Evolutionary conservation across 768 basidiomycete species (phyloP).

Genomic region (Lactarius vividus): DNA sequence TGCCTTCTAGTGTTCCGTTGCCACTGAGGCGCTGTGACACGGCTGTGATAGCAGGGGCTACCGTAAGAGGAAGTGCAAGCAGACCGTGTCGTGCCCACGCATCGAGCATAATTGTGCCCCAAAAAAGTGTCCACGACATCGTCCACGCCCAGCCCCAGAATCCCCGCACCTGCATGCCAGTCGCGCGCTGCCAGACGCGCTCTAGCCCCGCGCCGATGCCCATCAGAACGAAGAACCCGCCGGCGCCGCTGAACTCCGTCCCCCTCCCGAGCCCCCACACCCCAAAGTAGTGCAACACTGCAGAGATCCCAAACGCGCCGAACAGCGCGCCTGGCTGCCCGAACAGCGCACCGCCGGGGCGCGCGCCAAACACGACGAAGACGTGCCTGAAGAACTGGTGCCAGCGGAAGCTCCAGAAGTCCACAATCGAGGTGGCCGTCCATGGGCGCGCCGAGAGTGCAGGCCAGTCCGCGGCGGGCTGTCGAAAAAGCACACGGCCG

Average conservation of each 20-base stretch:
- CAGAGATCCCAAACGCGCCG: conserved; percentile 60
- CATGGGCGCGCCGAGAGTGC: conserved; percentile 39
- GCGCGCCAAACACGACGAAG: conserved; percentile 36
- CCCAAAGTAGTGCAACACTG: conserved; percentile 56
- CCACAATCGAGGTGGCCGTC: conserved; percentile 37
- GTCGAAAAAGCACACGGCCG: conserved; percentile 34
- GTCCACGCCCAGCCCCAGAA: conserved; percentile 55
- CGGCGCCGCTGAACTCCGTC: conserved; percentile 42
- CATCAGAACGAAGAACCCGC: conserved; percentile 58
- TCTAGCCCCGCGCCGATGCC: conserved; percentile 55
- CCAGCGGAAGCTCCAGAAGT: conserved; percentile 44
- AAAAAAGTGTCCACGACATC: conserved; percentile 44
- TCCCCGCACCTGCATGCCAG: conserved; percentile 49
- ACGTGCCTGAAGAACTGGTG: conserved; percentile 37
- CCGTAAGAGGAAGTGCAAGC: neutral
- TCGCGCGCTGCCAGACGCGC: conserved; percentile 41
- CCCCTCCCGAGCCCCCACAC: conserved; percentile 60
- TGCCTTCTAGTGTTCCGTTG: too few relatives aligned
- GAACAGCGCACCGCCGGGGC: conserved; percentile 38
- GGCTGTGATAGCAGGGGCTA: too few relatives aligned
- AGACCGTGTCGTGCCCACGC: conserved; percentile 23
- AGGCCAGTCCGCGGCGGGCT: conserved; percentile 37
- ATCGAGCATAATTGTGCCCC: conserved; percentile 34
- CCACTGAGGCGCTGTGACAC: too few relatives aligned
- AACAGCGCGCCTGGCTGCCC: conserved; percentile 53